Evolutionary conservation across 768 basidiomycete genomes (phyloP).

Genomic region (Termitomyces sp.): DNA sequence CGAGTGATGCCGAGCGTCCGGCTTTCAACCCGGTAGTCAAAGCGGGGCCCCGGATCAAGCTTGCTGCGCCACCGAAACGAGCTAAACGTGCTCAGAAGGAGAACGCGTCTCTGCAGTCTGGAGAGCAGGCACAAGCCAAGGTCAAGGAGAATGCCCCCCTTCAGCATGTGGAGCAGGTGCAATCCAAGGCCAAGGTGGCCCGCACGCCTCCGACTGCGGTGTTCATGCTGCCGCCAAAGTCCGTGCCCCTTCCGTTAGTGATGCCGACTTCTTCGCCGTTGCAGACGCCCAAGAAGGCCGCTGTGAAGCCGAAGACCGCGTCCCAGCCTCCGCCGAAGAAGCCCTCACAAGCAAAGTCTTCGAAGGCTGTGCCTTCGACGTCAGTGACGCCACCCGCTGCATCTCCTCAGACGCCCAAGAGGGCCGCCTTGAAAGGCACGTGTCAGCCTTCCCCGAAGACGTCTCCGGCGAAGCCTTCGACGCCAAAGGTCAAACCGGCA

Average conservation of each 20-base stretch:
- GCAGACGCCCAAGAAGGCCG: background rate
- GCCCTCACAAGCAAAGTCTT: background rate
- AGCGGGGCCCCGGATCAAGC: background rate
- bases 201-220: background rate
- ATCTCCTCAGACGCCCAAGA: background rate
- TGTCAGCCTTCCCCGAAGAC: background rate
- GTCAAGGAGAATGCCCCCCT: background rate
- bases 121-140: too few species aligned
- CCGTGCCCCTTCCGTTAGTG: background rate
- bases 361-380: background rate
- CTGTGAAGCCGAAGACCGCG: background rate
- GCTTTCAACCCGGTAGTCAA: background rate
- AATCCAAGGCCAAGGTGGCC: background rate
- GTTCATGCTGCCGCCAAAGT: background rate
- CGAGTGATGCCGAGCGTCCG: conserved; percentile 2
- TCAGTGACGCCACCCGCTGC: background rate
- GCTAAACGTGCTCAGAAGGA: background rate
- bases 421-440: background rate
- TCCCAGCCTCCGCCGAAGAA: background rate
- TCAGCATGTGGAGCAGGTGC: too few species aligned
- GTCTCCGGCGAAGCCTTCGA: background rate
- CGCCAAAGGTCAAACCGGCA: background rate
- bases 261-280: background rate
- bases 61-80: background rate
- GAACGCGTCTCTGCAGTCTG: too few species aligned